A percentile compares a stretch with the other conserved stretches of the same genome.
Evolutionary conservation across 1,284 basidiomycete genomes (phyloP).

Genomic region (Marasmius tenuissimus): DNA sequence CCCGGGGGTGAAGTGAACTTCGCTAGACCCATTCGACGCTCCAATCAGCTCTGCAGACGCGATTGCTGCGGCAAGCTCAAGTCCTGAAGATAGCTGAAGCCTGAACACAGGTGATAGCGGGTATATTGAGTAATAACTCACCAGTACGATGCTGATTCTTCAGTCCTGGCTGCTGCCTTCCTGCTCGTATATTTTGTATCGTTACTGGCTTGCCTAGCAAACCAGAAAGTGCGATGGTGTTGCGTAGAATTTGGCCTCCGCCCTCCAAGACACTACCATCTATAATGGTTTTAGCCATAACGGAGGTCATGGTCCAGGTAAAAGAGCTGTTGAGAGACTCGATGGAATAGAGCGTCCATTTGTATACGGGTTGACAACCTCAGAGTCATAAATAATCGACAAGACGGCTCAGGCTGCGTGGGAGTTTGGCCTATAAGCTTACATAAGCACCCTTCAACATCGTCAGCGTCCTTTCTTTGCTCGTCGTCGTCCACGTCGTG

Average conservation of each 20-base stretch:
- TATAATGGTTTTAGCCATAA: slow-evolving; percentile 21
- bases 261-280: slow-evolving; percentile 55
- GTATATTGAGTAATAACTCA: slow-evolving; percentile 25
- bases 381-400: slow-evolving; percentile 5
- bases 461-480: neutral
- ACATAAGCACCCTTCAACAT: neutral
- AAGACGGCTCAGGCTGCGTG: slow-evolving; percentile 12
- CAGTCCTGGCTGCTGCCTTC: slow-evolving; percentile 58
- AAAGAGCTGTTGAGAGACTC: neutral
- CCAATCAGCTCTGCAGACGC: slow-evolving; percentile 52
- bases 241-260: slow-evolving; percentile 72
- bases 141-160: slow-evolving; percentile 71
- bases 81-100: slow-evolving; percentile 38
- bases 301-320: neutral
- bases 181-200: slow-evolving; percentile 59
- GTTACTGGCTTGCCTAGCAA: slow-evolving; percentile 56
- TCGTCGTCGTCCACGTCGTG: neutral
- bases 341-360: no score
- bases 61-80: slow-evolving; percentile 61
- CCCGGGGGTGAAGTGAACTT: slow-evolving; percentile 54
- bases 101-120: neutral
- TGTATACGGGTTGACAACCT: no score
- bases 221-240: slow-evolving; percentile 60
- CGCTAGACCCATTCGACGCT: slow-evolving; percentile 46
- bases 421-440: neutral